A percentile compares a stretch with the other conserved stretches of the same genome.
These are phyloP conservation scores for Rasamsonia emersonii DNA, from an alignment of 2,329 filamentous ascomycete species.

Conservation along the genomic window DNA sequence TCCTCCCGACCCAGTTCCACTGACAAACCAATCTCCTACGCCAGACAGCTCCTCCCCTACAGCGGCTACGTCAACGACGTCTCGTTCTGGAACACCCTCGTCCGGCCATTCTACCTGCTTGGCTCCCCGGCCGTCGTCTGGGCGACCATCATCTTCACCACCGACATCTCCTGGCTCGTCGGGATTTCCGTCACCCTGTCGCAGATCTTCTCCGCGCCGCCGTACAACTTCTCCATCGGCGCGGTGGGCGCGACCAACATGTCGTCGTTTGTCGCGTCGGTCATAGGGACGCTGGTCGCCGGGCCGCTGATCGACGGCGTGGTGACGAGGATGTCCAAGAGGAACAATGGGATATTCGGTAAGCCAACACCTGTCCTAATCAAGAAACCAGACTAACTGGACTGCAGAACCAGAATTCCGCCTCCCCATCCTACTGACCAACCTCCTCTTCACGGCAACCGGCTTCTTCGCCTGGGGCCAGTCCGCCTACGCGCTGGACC, in stretches of 20 bases:
- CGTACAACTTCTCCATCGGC: constrained; percentile 29
- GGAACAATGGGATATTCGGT: constrained; percentile 29
- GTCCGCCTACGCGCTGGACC: constrained; percentile 17
- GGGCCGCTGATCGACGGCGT: constrained; percentile 29
- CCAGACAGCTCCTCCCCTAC: constrained; percentile 25
- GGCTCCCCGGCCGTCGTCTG: constrained; percentile 30
- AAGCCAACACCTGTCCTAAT: neutral
- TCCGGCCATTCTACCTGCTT: constrained; percentile 29
- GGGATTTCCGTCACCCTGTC: constrained; percentile 23
- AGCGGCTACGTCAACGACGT: constrained; percentile 31
- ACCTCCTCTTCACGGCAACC: constrained; percentile 26
- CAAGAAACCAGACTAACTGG: too few species aligned
- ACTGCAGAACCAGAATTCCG: constrained; percentile 36
- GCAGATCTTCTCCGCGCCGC: constrained; percentile 30
- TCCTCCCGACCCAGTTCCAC: too few species aligned
- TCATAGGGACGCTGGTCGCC: constrained; percentile 24
- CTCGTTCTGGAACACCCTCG: constrained; percentile 28
- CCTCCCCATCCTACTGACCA: constrained; percentile 27
- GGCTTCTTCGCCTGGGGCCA: constrained; percentile 32
- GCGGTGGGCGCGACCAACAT: constrained; percentile 27
- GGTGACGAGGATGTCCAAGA: constrained; percentile 23
- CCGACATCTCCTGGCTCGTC: constrained; percentile 27
- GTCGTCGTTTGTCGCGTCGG: constrained; percentile 24
- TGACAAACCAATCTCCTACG: constrained; percentile 17
- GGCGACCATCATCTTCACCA: constrained; percentile 33